A percentile compares a stretch with the other conserved stretches of the same genome.
These are phyloP conservation scores for Flaveria ramosissima DNA, from an alignment of 129 eudicot genomes.

Conservation along the genomic window DNA sequence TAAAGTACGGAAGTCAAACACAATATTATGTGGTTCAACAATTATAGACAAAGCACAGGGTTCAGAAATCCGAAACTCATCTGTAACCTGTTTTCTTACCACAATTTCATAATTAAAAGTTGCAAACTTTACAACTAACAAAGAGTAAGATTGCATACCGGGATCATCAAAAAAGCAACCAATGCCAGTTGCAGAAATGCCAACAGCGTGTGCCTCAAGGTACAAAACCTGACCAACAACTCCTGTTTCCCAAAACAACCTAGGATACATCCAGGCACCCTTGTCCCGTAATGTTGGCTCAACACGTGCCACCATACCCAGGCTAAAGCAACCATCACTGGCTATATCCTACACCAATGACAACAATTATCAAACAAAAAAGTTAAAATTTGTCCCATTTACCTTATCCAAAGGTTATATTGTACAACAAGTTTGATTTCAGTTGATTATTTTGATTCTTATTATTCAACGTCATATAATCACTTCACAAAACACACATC, in stretches of 20 bases:
- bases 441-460: background rate
- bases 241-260: slow-evolving; percentile 96
- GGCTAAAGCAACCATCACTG: slow-evolving; percentile 93
- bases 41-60: background rate
- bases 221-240: slow-evolving; percentile 88
- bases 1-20: too few species aligned
- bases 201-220: slow-evolving; percentile 95
- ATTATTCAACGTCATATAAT: background rate
- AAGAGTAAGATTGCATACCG: slow-evolving; percentile 43
- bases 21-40: background rate
- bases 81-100: background rate
- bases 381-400: background rate
- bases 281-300: slow-evolving; percentile 58
- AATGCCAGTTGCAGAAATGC: slow-evolving; percentile 95
- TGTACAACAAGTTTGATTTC: background rate
- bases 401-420: background rate
- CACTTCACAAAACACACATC: background rate
- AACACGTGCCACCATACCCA: slow-evolving; percentile 92
- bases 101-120: background rate
- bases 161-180: slow-evolving; percentile 98
- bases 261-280: slow-evolving; percentile 94
- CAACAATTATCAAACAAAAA: background rate
- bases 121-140: background rate
- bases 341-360: slow-evolving; percentile 70
- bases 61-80: background rate